Base-by-base conservation (phyloP, 352 stramenopile species). In the Aphanomyces astaci region DNA sequence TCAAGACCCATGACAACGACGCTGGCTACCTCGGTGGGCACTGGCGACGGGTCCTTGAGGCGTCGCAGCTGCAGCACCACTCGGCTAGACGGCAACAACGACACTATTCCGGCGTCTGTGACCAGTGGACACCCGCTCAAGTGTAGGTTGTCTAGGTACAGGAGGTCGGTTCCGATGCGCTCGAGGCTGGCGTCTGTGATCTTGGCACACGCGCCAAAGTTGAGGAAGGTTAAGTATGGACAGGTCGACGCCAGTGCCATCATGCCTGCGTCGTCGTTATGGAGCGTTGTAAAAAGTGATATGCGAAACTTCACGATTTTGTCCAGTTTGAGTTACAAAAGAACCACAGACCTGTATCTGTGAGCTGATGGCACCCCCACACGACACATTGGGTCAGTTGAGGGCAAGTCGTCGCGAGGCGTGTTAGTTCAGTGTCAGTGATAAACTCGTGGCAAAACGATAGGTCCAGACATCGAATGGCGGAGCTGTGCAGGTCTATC, bases 111-210 rank as follows among this genome's bases (percentile, higher is more conserved):
- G 9, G 28, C 51, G 24, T 68, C 51, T 10, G 43, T 60, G n/a
- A 68, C 33, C 10, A 32, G 28, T n/a, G 49, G 49, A 48, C 62
- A 68, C n/a, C 62, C 62, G 27, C 62, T 59, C 62, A 68, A 10
- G 43, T 68, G 62, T 31, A 68, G 28, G 51, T 68, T 68, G 62
- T 68, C 62, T 5, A 68, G 45, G 25, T 68, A 68, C 24, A 68
- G n/a, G 10, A 68, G 51, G 13, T 68, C 62, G 27, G 17, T 24
- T 11, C 62, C 62, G 27, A 68, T 68, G 19, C 10, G 10, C 2
- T 59, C 62, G 22, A 68, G 43, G 15, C 43, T 22, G 22, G n/a
- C 51, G 51, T 68, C 48, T 4, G 62, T 59, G 30, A 68, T 17
- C 30, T 25, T 24, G 17, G 22, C 19, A 48, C 62, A 68, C n/a